phyloP scores from a whole-genome alignment of 116 monocot species.

The Trichopus zeylanicus region DNA sequence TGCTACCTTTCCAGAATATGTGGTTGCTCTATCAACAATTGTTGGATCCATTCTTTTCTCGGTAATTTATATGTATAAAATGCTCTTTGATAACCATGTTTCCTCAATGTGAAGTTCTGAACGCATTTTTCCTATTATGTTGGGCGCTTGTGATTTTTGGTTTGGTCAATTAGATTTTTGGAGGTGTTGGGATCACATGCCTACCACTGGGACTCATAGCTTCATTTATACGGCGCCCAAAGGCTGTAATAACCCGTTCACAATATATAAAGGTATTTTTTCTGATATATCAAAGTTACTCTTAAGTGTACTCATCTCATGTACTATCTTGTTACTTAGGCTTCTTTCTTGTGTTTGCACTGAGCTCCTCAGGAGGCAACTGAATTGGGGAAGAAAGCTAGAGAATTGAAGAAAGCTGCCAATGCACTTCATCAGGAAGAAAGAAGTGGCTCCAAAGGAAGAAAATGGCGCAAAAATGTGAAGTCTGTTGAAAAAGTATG shows the following conservation, averaged over 20 bases:
- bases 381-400: slow-evolving; percentile 95
- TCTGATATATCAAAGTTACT: background rate
- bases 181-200: slow-evolving; percentile 93
- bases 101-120: background rate
- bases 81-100: background rate
- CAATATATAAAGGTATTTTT: slow-evolving; percentile 88
- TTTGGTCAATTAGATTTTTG: slow-evolving; percentile 66
- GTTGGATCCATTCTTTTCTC: slow-evolving; percentile 96
- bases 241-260: slow-evolving; percentile 97
- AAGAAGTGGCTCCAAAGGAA: slow-evolving; percentile 72
- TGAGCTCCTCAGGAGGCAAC: slow-evolving; percentile 73
- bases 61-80: slow-evolving; percentile 48
- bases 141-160: background rate
- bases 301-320: background rate
- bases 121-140: no score
- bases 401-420: slow-evolving; percentile 86
- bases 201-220: slow-evolving; percentile 89
- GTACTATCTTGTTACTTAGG: background rate
- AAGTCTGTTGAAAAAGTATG: slow-evolving; percentile 87
- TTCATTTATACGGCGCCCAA: slow-evolving; percentile 85
- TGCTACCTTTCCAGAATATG: slow-evolving; percentile 89
- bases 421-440: slow-evolving; percentile 91
- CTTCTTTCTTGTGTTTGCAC: background rate
- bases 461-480: slow-evolving; percentile 99
- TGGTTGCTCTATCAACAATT: slow-evolving; percentile 94